phyloP scores from a whole-genome alignment of 169 alveolate genomes.

The Plasmodium sp. region DNA sequence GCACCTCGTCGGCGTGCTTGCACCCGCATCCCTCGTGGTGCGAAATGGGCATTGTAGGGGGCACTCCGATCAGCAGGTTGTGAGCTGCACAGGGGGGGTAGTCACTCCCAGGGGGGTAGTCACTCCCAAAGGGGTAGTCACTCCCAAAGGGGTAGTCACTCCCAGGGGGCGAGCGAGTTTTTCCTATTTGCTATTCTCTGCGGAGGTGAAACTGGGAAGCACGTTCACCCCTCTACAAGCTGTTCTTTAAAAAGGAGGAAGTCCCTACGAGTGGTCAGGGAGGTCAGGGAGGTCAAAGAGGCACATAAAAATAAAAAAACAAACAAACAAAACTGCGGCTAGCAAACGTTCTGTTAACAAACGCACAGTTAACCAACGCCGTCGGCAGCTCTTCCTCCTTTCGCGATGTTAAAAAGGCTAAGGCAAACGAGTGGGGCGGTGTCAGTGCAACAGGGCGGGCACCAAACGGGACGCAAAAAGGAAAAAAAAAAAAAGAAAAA shows the following conservation, averaged over 20 bases:
- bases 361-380: no score
- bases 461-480: no score
- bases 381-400: no score
- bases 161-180: not conserved
- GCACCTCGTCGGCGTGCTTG: constrained; percentile 77
- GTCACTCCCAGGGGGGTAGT: not conserved
- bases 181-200: not conserved
- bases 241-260: not conserved
- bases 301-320: not conserved
- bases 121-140: no score
- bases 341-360: no score
- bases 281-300: no score
- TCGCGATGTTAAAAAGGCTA: no score
- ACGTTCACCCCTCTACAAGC: not conserved
- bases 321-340: not conserved
- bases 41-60: constrained; percentile 80
- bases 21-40: constrained; percentile 87
- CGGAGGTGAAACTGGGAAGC: not conserved
- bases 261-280: not conserved
- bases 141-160: not conserved
- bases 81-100: not conserved
- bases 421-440: no score
- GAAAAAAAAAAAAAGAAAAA: no score
- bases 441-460: no score
- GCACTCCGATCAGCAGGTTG: not conserved